These are phyloP conservation scores for Aureobasidium sp. DNA, from an alignment of 2,329 filamentous ascomycete genomes.

Conservation along the genomic window DNA sequence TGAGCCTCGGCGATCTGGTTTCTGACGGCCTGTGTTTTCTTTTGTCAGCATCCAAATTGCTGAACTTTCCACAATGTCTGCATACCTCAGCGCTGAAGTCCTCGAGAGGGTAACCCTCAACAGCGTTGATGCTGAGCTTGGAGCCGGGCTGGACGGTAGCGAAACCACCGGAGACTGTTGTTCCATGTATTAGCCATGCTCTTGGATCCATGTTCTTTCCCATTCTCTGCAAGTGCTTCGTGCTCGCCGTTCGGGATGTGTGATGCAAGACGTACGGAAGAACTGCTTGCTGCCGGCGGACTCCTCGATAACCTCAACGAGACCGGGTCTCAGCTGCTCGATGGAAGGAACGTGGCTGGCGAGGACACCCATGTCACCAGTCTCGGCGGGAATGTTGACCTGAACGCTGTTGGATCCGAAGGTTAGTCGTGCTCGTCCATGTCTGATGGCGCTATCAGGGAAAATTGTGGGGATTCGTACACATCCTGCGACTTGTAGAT, in stretches of 20 bases:
- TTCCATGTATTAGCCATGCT: neutral
- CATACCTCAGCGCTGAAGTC: slow-evolving; percentile 82
- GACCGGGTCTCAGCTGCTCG: slow-evolving; percentile 95
- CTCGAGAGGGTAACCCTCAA: slow-evolving; percentile 89
- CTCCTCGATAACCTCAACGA: slow-evolving; percentile 95
- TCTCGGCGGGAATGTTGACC: slow-evolving; percentile 97
- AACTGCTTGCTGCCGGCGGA: slow-evolving; percentile 86
- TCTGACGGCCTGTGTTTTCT: slow-evolving; percentile 56
- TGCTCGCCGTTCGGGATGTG: slow-evolving; percentile 10
- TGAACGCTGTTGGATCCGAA: slow-evolving; percentile 64
- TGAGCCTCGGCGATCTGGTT: slow-evolving; percentile 90
- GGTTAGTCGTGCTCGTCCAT: slow-evolving; percentile 9
- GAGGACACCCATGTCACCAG: slow-evolving; percentile 98
- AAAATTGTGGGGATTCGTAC: slow-evolving; percentile 41
- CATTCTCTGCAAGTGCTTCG: neutral
- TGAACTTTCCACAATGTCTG: neutral
- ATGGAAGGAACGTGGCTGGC: slow-evolving; percentile 98
- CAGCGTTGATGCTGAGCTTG: slow-evolving; percentile 92
- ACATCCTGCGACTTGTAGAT: slow-evolving; percentile 66
- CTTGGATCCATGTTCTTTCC: neutral
- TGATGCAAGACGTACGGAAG: slow-evolving; percentile 69
- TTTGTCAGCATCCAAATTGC: slow-evolving; percentile 3
- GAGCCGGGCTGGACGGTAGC: slow-evolving; percentile 95
- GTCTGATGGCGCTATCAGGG: slow-evolving; percentile 2
- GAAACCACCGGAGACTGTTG: slow-evolving; percentile 85